Base-by-base conservation (phyloP, 257 asterid genomes). In the Solanum tacnaense region DNA sequence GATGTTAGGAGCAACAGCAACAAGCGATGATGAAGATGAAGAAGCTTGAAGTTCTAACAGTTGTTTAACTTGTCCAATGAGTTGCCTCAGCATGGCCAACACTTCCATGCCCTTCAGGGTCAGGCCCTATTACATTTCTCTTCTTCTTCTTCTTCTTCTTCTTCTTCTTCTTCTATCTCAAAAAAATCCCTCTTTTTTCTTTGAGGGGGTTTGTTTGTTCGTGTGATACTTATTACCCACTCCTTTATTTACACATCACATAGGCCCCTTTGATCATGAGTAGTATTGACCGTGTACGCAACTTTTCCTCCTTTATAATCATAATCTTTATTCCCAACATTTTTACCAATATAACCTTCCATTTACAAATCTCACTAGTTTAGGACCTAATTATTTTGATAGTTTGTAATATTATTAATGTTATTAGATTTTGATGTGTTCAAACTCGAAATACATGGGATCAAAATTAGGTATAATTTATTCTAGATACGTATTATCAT, bases 61-160 rank as follows among this genome's bases (percentile, higher is more conserved):
- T 91, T 92, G 93, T 92, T 95, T 93, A 90, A 95, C 89, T 90
- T 96, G 98, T 70, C 95, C 98, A 90, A 97, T 97, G 83, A 95
- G 94, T 92, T 97, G 98, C 94, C 98, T 93, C 87, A 96, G 93
- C 98, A 96, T 96, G 95, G 96, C 94, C 91, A 93, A 90, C 87
- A 90, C 92, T 93, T 92, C 91, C 93, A 87, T 89, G 88, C 92
- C 90, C 93, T 85, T 86, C 91, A 49, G 86, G 70, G 71, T 82
- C 90, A 88, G 70, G 36, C 86, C 85, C 88, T 34, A 44, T 58
- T 65, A 88, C 87, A 65, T 65, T n/a, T 29, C 12, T n/a, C 70
- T 60, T 60, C 13, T 20, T 29, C 46, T 18, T 46, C 23, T 52
- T n/a, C 70, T 23, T 23, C 68, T 58, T 58, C 23, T 29, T 16